These are phyloP conservation scores for Nemania serpens DNA, from an alignment of 2,329 filamentous ascomycete species.

Conservation along the genomic window DNA sequence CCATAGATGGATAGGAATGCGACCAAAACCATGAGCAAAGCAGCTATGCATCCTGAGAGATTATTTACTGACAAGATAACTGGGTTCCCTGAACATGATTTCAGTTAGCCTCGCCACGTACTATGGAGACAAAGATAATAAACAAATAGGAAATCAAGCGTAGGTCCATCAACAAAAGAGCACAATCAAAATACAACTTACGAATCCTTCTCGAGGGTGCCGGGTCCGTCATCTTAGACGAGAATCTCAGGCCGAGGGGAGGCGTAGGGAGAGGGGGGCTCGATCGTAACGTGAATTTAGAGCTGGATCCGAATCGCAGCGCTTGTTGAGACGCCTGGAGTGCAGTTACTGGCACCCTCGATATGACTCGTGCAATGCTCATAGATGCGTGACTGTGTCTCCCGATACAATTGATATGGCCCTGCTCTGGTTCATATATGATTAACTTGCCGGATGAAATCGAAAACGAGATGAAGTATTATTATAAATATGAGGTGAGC, in stretches of 20 bases:
- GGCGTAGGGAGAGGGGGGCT: background rate
- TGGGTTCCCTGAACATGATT: conserved; percentile 47
- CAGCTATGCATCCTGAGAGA: background rate
- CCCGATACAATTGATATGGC: too few species aligned
- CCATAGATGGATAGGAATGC: background rate
- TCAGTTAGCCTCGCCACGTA: conserved; percentile 17
- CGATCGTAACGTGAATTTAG: background rate
- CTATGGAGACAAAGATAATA: background rate
- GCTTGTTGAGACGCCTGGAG: background rate
- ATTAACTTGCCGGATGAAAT: background rate
- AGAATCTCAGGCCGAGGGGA: conserved; percentile 25
- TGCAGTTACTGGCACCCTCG: conserved; percentile 2
- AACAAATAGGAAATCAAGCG: too few species aligned
- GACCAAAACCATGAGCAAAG: background rate
- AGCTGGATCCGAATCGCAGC: background rate
- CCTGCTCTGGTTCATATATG: too few species aligned
- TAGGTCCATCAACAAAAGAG: too few species aligned
- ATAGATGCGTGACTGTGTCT: conserved; percentile 5
- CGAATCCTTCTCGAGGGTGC: conserved; percentile 32
- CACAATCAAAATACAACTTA: conserved; percentile 24
- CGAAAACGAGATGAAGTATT: background rate
- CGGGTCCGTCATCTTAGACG: conserved; percentile 29
- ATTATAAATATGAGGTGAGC: too few species aligned
- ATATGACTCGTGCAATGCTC: conserved; percentile 8
- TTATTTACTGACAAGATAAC: conserved; percentile 53